Conservation (phyloP, 164 flowering plant species). For the Hamamelis virginiana region DNA sequence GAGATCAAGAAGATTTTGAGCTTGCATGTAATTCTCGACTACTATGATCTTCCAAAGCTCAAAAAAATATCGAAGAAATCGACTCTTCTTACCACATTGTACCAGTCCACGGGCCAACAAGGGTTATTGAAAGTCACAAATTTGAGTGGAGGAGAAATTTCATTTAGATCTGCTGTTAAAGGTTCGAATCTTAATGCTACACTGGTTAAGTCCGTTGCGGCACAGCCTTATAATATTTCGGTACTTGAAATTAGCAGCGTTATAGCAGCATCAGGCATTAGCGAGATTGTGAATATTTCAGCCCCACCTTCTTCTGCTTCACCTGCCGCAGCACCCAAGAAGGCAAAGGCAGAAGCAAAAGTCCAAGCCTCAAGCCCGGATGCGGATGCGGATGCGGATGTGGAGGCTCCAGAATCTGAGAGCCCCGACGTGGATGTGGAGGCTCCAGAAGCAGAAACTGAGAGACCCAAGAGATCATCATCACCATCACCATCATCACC, state of each 20-base stretch:
- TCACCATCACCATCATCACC: too few species aligned
- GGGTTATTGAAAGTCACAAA: slow-evolving; percentile 58
- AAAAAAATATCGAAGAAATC: slow-evolving; percentile 26
- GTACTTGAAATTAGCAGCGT: slow-evolving; percentile 46
- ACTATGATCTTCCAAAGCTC: slow-evolving; percentile 51
- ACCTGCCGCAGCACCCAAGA: neutral
- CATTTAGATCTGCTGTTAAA: slow-evolving; percentile 50
- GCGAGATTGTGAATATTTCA: slow-evolving; percentile 5
- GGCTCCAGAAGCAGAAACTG: neutral
- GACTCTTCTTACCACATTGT: slow-evolving; percentile 50
- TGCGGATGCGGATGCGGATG: too few species aligned
- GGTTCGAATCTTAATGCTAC: slow-evolving; percentile 38
- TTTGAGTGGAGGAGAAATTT: slow-evolving; percentile 23
- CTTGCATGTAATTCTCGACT: slow-evolving; percentile 65
- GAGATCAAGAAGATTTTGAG: slow-evolving; percentile 37
- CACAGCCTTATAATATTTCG: slow-evolving; percentile 63
- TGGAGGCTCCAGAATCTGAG: slow-evolving; percentile 13
- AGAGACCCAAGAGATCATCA: too few species aligned
- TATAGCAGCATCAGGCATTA: slow-evolving; percentile 42
- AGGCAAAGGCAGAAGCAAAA: too few species aligned
- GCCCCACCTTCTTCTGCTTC: slow-evolving; percentile 13
- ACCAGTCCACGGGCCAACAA: slow-evolving; percentile 38
- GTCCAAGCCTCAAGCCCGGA: too few species aligned
- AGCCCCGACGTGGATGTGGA: slow-evolving; percentile 9
- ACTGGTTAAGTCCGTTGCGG: slow-evolving; percentile 30